A percentile compares a stretch with the other conserved stretches of the same genome.
These are phyloP conservation scores for Alternaria angustiovoidea DNA, from an alignment of 2,329 filamentous ascomycete species.

Conservation along the genomic window DNA sequence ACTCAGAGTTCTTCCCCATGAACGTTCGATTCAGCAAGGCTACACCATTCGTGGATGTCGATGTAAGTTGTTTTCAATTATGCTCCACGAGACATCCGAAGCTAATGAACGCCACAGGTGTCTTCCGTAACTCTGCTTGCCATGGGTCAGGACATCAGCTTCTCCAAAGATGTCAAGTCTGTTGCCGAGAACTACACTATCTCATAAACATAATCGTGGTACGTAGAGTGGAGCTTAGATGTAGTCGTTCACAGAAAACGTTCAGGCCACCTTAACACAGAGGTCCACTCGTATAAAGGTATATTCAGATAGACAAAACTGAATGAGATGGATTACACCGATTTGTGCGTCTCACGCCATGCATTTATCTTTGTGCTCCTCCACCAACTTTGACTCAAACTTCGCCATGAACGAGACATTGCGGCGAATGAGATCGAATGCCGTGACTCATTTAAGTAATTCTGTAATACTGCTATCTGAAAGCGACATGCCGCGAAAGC, in stretches of 20 bases:
- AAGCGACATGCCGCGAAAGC: neutral
- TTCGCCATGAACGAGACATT: neutral
- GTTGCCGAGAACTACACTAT: constrained; percentile 79
- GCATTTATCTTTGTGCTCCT: neutral
- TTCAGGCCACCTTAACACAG: too few species aligned
- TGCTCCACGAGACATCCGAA: neutral
- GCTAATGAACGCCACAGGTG: constrained; percentile 61
- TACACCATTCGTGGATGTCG: constrained; percentile 87
- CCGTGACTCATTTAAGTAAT: neutral
- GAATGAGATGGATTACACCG: neutral
- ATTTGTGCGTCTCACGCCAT: neutral
- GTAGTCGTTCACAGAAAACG: neutral
- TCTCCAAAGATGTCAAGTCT: constrained; percentile 82
- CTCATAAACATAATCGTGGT: constrained; percentile 60
- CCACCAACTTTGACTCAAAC: neutral
- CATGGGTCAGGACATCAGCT: constrained; percentile 79
- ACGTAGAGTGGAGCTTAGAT: neutral
- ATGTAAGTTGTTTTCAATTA: constrained; percentile 71
- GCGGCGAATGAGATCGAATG: neutral
- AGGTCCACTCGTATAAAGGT: neutral
- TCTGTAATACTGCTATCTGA: neutral
- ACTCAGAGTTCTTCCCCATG: constrained; percentile 99
- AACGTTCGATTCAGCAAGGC: constrained; percentile 86
- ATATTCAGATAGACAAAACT: neutral
- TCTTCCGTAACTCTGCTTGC: constrained; percentile 74